phyloP scores from a whole-genome alignment of 192 early-diverging fungal genomes.

The Phycomyces blakesleeanus region DNA sequence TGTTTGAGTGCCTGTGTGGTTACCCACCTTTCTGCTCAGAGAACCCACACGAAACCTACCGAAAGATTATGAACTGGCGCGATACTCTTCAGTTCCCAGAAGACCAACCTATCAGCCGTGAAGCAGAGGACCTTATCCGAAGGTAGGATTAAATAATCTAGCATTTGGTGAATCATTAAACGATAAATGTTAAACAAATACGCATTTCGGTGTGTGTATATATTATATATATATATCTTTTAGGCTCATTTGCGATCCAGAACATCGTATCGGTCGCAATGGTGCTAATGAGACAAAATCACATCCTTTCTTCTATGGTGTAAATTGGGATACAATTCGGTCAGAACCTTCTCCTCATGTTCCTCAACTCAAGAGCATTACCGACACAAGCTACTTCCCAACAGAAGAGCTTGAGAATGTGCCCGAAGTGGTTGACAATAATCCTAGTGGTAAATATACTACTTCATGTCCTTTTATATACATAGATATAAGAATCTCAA shows the following conservation, averaged over 20 bases:
- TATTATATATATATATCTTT: background rate
- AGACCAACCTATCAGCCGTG: slow-evolving; percentile 85
- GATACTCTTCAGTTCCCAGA: slow-evolving; percentile 89
- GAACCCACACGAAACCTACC: slow-evolving; percentile 92
- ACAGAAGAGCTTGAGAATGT: slow-evolving; percentile 87
- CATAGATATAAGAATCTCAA: background rate
- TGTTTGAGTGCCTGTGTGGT: slow-evolving; percentile 98
- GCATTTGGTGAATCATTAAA: background rate
- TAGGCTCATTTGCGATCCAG: slow-evolving; percentile 83
- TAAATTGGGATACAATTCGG: slow-evolving; percentile 89
- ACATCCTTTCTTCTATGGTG: slow-evolving; percentile 93
- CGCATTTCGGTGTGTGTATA: background rate
- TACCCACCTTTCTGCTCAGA: slow-evolving; percentile 98
- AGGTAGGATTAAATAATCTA: no score
- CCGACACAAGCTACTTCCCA: slow-evolving; percentile 98
- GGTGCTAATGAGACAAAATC: slow-evolving; percentile 79
- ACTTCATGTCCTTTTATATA: background rate
- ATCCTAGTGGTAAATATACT: slow-evolving; percentile 18
- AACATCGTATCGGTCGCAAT: slow-evolving; percentile 82
- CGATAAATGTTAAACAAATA: background rate
- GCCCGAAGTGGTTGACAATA: slow-evolving; percentile 39
- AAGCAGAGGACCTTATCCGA: slow-evolving; percentile 90
- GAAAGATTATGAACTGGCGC: slow-evolving; percentile 97
- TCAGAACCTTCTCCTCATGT: slow-evolving; percentile 85
- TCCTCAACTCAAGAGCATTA: slow-evolving; percentile 87